Percentiles rank a stretch among this genome's conserved stretches.
These are phyloP conservation scores for Suhomyces guaymorum DNA, from an alignment of 1,139 yeast genomes.

Conservation along the genomic window DNA sequence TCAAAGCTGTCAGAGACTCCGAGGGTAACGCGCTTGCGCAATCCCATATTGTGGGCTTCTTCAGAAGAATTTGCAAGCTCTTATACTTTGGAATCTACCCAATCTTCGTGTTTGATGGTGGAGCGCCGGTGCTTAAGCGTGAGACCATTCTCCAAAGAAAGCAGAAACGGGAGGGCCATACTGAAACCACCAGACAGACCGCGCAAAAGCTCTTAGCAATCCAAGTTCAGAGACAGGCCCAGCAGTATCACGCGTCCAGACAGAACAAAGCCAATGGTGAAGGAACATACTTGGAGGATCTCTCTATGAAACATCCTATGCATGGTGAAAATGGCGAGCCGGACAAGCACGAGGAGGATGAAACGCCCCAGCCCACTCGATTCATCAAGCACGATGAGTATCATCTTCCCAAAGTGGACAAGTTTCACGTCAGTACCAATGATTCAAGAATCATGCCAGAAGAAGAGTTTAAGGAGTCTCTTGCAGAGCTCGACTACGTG, in stretches of 20 bases:
- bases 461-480: constrained; percentile 60
- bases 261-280: constrained; percentile 19
- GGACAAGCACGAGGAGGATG: no score
- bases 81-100: constrained; percentile 88
- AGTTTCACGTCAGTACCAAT: constrained; percentile 36
- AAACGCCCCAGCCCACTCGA: constrained; percentile 10
- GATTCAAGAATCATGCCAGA: constrained; percentile 78
- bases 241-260: constrained; percentile 18
- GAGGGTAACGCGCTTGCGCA: constrained; percentile 77
- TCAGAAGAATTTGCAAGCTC: constrained; percentile 87
- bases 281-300: constrained; percentile 43
- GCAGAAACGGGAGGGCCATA: constrained; percentile 71
- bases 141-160: constrained; percentile 71
- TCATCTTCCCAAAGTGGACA: constrained; percentile 69
- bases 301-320: constrained; percentile 32
- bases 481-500: constrained; percentile 63
- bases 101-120: constrained; percentile 96
- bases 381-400: constrained; percentile 68
- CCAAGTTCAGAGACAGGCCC: constrained; percentile 66
- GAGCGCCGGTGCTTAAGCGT: constrained; percentile 83
- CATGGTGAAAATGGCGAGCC: no score
- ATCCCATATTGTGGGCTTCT: constrained; percentile 92
- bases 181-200: constrained; percentile 68
- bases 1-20: constrained; percentile 88
- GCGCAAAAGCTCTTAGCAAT: constrained; percentile 81